A percentile compares a stretch with the other conserved stretches of the same genome.
Evolutionary conservation across 306 rosid species (phyloP).

Genomic region (Delonix regia): DNA sequence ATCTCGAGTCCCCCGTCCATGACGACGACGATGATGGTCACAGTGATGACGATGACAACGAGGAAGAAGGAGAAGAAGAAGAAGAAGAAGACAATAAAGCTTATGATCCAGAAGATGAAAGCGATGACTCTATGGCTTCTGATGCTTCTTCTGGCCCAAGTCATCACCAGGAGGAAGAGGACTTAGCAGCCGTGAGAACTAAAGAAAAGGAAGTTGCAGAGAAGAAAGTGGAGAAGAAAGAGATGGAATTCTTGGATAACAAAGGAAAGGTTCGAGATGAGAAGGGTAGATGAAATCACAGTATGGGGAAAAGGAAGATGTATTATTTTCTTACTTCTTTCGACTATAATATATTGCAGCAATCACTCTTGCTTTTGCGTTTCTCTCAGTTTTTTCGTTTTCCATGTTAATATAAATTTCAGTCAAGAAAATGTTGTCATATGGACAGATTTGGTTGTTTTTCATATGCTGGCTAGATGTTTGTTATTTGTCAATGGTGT

Average conservation of each 20-base stretch:
- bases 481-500: too few species aligned
- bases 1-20: conserved; percentile 59
- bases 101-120: conserved; percentile 40
- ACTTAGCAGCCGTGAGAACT: background rate
- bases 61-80: background rate
- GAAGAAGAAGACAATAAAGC: background rate
- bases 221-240: conserved; percentile 36
- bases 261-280: conserved; percentile 34
- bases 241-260: conserved; percentile 9
- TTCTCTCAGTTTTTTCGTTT: background rate
- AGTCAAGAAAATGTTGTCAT: background rate
- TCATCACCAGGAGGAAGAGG: conserved; percentile 18
- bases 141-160: conserved; percentile 82
- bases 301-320: conserved; percentile 33
- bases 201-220: conserved; percentile 32
- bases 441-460: background rate
- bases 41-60: background rate
- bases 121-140: conserved; percentile 86
- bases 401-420: background rate
- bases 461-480: background rate
- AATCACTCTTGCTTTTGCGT: background rate
- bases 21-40: conserved; percentile 23
- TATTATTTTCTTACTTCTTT: conserved; percentile 2
- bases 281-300: conserved; percentile 42
- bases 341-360: background rate